These are phyloP conservation scores for Raffaelea albimanens DNA, from an alignment of 2,329 filamentous ascomycete genomes.

Conservation along the genomic window DNA sequence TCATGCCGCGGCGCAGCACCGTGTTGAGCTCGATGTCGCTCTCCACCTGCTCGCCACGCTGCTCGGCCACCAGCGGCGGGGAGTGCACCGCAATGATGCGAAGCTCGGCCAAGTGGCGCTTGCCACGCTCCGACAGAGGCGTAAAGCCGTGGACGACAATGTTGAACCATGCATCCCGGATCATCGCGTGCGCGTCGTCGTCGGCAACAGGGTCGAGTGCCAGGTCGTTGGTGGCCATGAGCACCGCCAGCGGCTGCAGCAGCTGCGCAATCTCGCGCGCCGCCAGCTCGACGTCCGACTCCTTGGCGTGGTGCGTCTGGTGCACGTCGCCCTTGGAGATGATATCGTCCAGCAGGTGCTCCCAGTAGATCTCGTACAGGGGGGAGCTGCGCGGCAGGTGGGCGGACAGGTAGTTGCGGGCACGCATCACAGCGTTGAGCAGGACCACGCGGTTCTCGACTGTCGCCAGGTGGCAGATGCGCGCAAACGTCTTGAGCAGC, in stretches of 20 bases:
- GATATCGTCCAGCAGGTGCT: conserved; percentile 74
- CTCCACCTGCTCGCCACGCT: conserved; percentile 81
- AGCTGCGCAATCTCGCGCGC: conserved; percentile 82
- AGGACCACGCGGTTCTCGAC: conserved; percentile 58
- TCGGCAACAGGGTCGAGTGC: conserved; percentile 39
- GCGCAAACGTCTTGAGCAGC: conserved; percentile 73
- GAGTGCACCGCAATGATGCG: conserved; percentile 80
- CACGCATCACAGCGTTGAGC: conserved; percentile 68
- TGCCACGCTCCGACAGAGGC: conserved; percentile 61
- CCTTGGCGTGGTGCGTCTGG: conserved; percentile 61
- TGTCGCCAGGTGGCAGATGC: conserved; percentile 64
- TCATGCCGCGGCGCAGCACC: conserved; percentile 78
- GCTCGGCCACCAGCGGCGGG: conserved; percentile 76
- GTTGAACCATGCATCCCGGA: conserved; percentile 97
- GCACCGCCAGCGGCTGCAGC: conserved; percentile 74
- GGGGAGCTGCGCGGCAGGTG: conserved; percentile 60
- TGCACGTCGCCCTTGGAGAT: conserved; percentile 84
- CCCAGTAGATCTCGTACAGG: conserved; percentile 74
- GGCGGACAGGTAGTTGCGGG: conserved; percentile 67
- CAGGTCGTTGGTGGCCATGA: conserved; percentile 62
- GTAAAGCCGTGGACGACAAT: conserved; percentile 90
- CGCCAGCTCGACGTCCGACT: conserved; percentile 72
- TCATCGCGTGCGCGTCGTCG: conserved; percentile 62
- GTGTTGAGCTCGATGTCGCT: conserved; percentile 97
- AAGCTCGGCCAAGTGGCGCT: conserved; percentile 66